These are phyloP conservation scores for Sugiyamaella marilandica DNA, from an alignment of 805 yeast species.

Conservation along the genomic window DNA sequence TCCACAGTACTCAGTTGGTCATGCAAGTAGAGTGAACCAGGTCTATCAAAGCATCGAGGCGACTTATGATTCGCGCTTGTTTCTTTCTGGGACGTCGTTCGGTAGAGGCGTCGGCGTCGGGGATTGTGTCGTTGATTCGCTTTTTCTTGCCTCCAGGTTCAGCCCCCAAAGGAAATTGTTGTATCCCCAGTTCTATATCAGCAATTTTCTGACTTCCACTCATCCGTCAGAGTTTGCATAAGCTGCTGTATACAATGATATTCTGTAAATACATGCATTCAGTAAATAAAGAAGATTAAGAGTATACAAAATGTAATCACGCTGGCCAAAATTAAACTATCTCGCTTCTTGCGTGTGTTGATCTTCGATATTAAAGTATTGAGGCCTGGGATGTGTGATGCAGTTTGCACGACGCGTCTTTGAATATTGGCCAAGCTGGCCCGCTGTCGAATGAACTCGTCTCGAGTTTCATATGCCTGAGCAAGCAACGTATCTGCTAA, in stretches of 20 bases:
- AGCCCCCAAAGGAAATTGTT: conserved; percentile 28
- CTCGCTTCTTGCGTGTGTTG: conserved; percentile 83
- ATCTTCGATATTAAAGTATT: conserved; percentile 70
- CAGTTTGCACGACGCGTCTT: conserved; percentile 52
- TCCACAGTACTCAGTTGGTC: conserved; percentile 78
- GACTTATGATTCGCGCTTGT: conserved; percentile 40
- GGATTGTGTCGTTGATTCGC: conserved; percentile 67
- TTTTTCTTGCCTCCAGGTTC: conserved; percentile 49
- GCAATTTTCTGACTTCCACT: conserved; percentile 24
- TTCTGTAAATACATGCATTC: conserved; percentile 5
- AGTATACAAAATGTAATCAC: conserved; percentile 71
- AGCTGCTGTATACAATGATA: neutral
- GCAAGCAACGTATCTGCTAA: conserved; percentile 73
- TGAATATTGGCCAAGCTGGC: conserved; percentile 59
- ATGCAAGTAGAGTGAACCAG: conserved; percentile 40
- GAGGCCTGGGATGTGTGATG: conserved; percentile 77
- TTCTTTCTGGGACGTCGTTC: conserved; percentile 74
- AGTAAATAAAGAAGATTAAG: conserved; percentile 53
- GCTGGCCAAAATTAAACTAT: conserved; percentile 74
- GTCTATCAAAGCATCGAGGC: conserved; percentile 34
- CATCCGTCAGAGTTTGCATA: conserved; percentile 27
- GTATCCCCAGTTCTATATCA: conserved; percentile 29
- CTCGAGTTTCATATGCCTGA: conserved; percentile 89
- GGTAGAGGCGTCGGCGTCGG: conserved; percentile 86
- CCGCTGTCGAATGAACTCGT: conserved; percentile 72